A percentile compares a stretch with the other conserved stretches of the same genome.
phyloP scores from a whole-genome alignment of 2,329 filamentous ascomycete species.

The Exophiala lecanii-corni region DNA sequence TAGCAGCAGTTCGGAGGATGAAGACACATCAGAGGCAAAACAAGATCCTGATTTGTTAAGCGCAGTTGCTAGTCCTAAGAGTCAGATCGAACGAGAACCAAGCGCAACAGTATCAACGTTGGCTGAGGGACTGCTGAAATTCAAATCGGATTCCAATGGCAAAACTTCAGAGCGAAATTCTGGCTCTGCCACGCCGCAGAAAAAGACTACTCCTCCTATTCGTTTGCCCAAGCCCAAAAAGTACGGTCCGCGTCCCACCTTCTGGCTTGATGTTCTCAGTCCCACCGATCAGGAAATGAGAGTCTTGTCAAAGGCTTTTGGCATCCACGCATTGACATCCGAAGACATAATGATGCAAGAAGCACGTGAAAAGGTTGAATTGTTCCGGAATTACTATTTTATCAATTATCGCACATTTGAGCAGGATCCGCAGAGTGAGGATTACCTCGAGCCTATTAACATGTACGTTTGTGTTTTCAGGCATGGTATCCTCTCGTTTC shows the following conservation, averaged over 20 bases:
- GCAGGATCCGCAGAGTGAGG: slow-evolving; percentile 81
- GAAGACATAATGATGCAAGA: slow-evolving; percentile 98
- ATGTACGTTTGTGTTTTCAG: slow-evolving; percentile 97
- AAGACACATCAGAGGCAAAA: slow-evolving; percentile 29
- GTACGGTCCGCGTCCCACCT: slow-evolving; percentile 81
- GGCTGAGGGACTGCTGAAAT: slow-evolving; percentile 3
- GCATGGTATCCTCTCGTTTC: slow-evolving; percentile 91
- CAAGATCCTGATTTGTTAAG: slow-evolving; percentile 5
- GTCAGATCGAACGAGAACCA: neutral
- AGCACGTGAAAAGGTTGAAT: slow-evolving; percentile 93
- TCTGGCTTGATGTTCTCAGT: slow-evolving; percentile 90
- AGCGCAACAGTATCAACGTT: slow-evolving; percentile 5
- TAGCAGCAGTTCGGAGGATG: slow-evolving; percentile 58
- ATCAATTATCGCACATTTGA: slow-evolving; percentile 98
- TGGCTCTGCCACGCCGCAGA: slow-evolving; percentile 44
- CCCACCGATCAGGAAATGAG: slow-evolving; percentile 97
- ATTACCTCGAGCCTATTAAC: slow-evolving; percentile 92
- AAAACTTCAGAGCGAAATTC: slow-evolving; percentile 18
- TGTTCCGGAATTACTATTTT: slow-evolving; percentile 97
- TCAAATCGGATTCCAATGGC: slow-evolving; percentile 7
- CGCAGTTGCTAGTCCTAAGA: slow-evolving; percentile 20
- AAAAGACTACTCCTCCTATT: slow-evolving; percentile 20
- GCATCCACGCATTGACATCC: slow-evolving; percentile 89
- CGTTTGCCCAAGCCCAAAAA: slow-evolving; percentile 44
- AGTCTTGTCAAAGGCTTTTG: slow-evolving; percentile 83